Base-by-base conservation (phyloP, 192 early-diverging fungal genomes). In the Umbelopsis sp. region DNA sequence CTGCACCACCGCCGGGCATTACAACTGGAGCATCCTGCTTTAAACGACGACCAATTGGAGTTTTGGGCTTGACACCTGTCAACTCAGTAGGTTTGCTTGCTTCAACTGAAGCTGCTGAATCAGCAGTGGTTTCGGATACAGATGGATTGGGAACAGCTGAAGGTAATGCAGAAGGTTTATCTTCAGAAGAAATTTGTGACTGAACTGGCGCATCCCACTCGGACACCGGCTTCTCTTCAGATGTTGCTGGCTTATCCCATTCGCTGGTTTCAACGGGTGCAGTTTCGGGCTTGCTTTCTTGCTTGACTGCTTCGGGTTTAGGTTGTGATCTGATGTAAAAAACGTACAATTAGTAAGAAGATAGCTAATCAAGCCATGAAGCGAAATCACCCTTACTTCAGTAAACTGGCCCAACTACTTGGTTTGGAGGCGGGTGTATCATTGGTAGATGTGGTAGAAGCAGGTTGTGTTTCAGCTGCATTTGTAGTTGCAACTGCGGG, bases 11-110 rank as follows among this genome's bases (percentile, higher is more conserved):
- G 47, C 80, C 78, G 13, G 94, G 93, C 89, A 97, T 94, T 20
- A 96, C 93, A 13, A 96, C 93, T 46, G 94, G 85, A 15, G 90
- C 90, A 76, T 95, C 92, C 75, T 97, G 96, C 66, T 92, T 92
- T 72, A 95, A 83, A 74, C 92, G 91, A 72, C 93, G 90, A 21
- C 85, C 49, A 23, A 48, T 68, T 37, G 81, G 75, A 11, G 75
- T 18, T n/a, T 73, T 70, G n/a, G 81, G 44, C 51, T 82, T 85
- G 12, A 76, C 65, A 67, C 83, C 75, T 30, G 68, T 46, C 33
- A 83, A 64, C 48, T 80, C 78, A 48, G 75, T 73, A 23, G 79
- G 47, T 16, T 49, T 48, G 44, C 75, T 69, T 61, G 72, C 52
- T n/a, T 70, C 67, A 7, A 68, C 69, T 46, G 46, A 20, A 7